Percentiles rank a stretch among this genome's conserved stretches.
phyloP scores from a whole-genome alignment of 805 yeast species.

The Monosporozyma yasuniensis region DNA sequence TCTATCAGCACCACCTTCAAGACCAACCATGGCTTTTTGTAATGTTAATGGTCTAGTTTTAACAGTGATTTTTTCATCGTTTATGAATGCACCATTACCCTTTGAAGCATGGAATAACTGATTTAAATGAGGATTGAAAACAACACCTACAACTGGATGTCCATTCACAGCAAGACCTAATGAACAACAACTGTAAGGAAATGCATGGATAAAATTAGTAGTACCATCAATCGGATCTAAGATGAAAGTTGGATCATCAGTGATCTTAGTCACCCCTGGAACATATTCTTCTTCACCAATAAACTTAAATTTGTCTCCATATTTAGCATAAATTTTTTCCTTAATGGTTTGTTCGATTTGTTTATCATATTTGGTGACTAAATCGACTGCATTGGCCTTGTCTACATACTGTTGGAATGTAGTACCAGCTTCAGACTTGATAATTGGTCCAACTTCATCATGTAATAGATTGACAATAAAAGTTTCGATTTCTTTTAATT shows the following conservation, averaged over 20 bases:
- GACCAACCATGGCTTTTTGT: conserved; percentile 45
- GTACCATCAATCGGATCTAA: conserved; percentile 64
- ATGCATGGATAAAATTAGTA: conserved; percentile 53
- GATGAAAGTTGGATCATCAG: conserved; percentile 50
- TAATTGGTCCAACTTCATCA: conserved; percentile 22
- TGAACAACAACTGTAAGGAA: conserved; percentile 55
- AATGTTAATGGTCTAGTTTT: conserved; percentile 34
- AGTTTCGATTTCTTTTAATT: conserved; percentile 23
- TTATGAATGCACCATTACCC: conserved; percentile 48
- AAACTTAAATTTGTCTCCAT: conserved; percentile 45
- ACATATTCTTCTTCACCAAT: conserved; percentile 55
- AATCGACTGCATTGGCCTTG: conserved; percentile 51
- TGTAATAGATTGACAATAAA: conserved; percentile 15
- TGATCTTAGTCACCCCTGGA: conserved; percentile 39
- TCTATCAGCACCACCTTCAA: conserved; percentile 57
- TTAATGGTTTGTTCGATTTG: conserved; percentile 38
- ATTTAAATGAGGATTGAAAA: conserved; percentile 52
- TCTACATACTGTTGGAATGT: conserved; percentile 38
- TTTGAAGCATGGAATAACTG: conserved; percentile 45
- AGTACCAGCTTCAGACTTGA: conserved; percentile 21
- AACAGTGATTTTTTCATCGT: conserved; percentile 33
- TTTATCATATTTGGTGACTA: conserved; percentile 54
- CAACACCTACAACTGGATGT: conserved; percentile 51
- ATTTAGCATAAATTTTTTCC: conserved; percentile 20
- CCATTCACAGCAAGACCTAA: conserved; percentile 44